Conservation (phyloP, 1,284 basidiomycete species). For the Rhodotorula sp. region DNA sequence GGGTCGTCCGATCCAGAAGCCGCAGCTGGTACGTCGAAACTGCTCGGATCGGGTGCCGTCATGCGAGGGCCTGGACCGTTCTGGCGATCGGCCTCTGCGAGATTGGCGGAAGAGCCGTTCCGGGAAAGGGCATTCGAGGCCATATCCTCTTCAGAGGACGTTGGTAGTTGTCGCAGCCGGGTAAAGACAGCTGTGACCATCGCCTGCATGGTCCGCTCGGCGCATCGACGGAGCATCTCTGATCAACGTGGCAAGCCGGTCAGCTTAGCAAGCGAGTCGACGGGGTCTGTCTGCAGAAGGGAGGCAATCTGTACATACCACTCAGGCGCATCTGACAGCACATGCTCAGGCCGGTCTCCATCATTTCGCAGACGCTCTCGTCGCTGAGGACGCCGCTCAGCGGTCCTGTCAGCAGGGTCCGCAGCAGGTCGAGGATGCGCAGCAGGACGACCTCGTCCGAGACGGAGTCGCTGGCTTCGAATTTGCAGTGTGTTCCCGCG, state of each 20-base stretch:
- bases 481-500: conserved; percentile 92
- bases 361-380: conserved; percentile 94
- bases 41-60: conserved; percentile 50
- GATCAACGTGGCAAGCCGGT: conserved; percentile 25
- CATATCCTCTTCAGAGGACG: conserved; percentile 15
- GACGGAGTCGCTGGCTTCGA: conserved; percentile 92
- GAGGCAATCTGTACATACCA: conserved; percentile 59
- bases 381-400: conserved; percentile 75
- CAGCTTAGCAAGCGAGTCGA: background rate
- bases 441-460: conserved; percentile 94
- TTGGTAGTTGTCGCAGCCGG: conserved; percentile 55
- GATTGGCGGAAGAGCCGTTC: conserved; percentile 38
- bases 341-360: conserved; percentile 95
- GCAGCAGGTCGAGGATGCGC: conserved; percentile 86
- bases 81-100: conserved; percentile 24
- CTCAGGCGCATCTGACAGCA: conserved; percentile 94
- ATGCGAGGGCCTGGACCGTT: conserved; percentile 44
- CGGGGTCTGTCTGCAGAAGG: background rate
- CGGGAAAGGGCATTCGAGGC: conserved; percentile 1
- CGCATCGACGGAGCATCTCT: conserved; percentile 87
- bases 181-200: conserved; percentile 79
- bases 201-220: conserved; percentile 87
- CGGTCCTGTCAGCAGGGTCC: conserved; percentile 70
- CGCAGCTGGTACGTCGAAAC: conserved; percentile 45
- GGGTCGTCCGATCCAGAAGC: conserved; percentile 1